Conservation (phyloP, 345 rosid genomes). For the Pistacia atlantica region DNA sequence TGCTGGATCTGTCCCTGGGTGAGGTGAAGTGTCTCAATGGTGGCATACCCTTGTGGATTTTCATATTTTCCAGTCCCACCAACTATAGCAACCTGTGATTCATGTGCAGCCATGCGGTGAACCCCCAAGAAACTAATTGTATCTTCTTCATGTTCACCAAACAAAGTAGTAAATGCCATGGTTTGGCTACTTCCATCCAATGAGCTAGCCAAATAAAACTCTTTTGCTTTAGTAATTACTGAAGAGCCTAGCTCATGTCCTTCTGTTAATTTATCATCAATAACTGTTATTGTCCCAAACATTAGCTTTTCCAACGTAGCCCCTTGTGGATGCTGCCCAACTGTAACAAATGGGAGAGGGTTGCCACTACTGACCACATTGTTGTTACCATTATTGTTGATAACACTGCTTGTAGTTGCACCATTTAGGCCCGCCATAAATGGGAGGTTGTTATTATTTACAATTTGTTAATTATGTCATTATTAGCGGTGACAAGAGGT, state of each 20-base stretch:
- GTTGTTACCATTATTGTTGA: slow-evolving; percentile 46
- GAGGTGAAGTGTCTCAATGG: slow-evolving; percentile 43
- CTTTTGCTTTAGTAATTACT: slow-evolving; percentile 52
- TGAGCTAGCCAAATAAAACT: slow-evolving; percentile 52
- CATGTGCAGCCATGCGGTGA: slow-evolving; percentile 46
- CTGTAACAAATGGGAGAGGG: slow-evolving; percentile 51
- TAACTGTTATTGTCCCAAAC: slow-evolving; percentile 50
- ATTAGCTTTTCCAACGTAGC: slow-evolving; percentile 41
- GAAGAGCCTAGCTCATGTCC: slow-evolving; percentile 51
- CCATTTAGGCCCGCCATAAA: slow-evolving; percentile 40
- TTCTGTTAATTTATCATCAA: slow-evolving; percentile 52
- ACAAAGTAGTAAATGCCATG: slow-evolving; percentile 41
- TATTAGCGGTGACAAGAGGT: slow-evolving; percentile 34
- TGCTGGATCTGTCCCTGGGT: too few relatives aligned
- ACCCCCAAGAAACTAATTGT: slow-evolving; percentile 64
- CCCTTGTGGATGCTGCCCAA: slow-evolving; percentile 46
- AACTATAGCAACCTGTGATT: slow-evolving; percentile 47
- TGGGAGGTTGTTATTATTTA: slow-evolving; percentile 42
- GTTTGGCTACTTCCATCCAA: slow-evolving; percentile 57
- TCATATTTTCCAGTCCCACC: slow-evolving; percentile 60
- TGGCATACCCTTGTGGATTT: slow-evolving; percentile 49
- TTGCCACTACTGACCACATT: slow-evolving; percentile 27
- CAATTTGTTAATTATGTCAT: slow-evolving; percentile 2
- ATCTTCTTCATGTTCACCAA: slow-evolving; percentile 30
- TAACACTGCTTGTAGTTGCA: slow-evolving; percentile 22